phyloP scores from a whole-genome alignment of 768 basidiomycete genomes.

The Daedalea quercina region DNA sequence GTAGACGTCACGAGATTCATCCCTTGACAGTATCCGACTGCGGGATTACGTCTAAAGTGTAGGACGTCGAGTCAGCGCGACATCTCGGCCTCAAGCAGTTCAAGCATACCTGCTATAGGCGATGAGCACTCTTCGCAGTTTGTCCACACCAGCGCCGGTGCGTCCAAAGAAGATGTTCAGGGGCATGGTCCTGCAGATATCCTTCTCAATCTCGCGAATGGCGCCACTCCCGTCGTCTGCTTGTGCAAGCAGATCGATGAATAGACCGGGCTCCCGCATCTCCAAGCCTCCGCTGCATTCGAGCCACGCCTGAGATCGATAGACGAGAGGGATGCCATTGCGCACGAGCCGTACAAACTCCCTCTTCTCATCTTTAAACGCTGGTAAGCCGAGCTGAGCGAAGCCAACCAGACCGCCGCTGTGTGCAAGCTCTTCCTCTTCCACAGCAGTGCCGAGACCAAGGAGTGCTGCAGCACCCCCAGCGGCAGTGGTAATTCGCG shows the following conservation, averaged over 20 bases:
- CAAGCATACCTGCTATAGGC: conserved; percentile 83
- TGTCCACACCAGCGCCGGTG: conserved; percentile 90
- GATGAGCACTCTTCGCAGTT: conserved; percentile 80
- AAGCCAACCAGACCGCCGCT: conserved; percentile 87
- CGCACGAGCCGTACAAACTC: conserved; percentile 79
- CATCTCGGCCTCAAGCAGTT: background rate
- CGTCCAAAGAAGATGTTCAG: conserved; percentile 96
- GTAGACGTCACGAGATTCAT: conserved; percentile 97
- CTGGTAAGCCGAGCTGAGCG: conserved; percentile 76
- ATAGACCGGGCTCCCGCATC: conserved; percentile 86
- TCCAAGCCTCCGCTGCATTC: conserved; percentile 94
- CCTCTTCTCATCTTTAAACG: conserved; percentile 62
- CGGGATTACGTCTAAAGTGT: conserved; percentile 69
- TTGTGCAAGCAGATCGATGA: conserved; percentile 72
- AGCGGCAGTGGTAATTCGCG: conserved; percentile 4
- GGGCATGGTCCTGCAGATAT: conserved; percentile 88
- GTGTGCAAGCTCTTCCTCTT: conserved; percentile 72
- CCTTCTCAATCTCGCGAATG: conserved; percentile 88
- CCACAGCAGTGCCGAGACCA: conserved; percentile 55
- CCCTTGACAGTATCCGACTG: conserved; percentile 91
- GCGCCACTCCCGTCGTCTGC: conserved; percentile 41
- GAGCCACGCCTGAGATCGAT: conserved; percentile 84
- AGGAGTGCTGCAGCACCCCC: conserved; percentile 57
- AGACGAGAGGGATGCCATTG: conserved; percentile 80
- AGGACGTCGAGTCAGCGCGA: background rate